Base-by-base conservation (phyloP, 371 early-diverging fungal genomes). In the Parasitella parasitica region DNA sequence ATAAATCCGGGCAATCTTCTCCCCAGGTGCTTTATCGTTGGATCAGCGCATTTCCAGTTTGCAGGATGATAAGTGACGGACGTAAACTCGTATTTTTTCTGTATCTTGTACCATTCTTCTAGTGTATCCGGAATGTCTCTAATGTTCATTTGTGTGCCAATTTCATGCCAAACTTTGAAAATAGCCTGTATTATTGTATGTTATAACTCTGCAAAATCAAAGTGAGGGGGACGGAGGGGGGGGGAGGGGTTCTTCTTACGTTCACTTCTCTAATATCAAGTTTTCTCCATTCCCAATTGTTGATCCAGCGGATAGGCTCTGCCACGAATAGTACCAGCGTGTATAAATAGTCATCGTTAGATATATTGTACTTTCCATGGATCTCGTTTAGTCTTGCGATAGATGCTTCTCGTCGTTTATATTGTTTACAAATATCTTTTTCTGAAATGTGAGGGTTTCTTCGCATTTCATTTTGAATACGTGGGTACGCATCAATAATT, bases 301-400 rank as follows among this genome's bases (percentile, higher is more conserved):
- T 69, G 15, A 85, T 58, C 73, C 78, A 84, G 16, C 64, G 54
- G 4, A 73, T 58, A 6, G 83, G 77, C 28, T 84, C 80, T 1
- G 52, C n/a, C 12, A 81, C 69, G 62, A 86, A 86, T 18, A 81
- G 36, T 0, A 69, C 59, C 3, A 86, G 62, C 1, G 76, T 81
- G 51, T 84, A 85, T 0, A 81, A 52, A 39, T 68, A 84, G 28
- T 86, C 86, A 0, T 74, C 80, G n/a, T 84, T 73, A 6, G 54
- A 50, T 50, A 86, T 86, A 15, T 59, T 50, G 49, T 85, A 84
- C 41, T 76, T 76, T 7, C 72, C 70, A 52, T 86, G 86, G 9
- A 85, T 39, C 46, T 81, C 76, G 43, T 86, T 86, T 37, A 86
- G 22, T 7, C 85, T 66, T 4, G 63, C 55, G 6, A 80, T 39